These are phyloP conservation scores for Brassica nigra DNA, from an alignment of 345 rosid genomes.

Conservation along the genomic window DNA sequence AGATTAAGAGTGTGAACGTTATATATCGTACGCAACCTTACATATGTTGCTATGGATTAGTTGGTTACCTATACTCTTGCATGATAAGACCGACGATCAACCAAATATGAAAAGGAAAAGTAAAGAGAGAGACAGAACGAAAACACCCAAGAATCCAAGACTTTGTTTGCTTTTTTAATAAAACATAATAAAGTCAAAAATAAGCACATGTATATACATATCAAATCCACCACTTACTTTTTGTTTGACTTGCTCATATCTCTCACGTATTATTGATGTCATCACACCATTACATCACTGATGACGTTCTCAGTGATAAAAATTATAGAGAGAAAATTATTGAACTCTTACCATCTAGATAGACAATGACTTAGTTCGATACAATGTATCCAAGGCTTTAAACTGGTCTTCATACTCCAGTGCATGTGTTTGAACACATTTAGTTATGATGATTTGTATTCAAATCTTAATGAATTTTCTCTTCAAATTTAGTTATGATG, in stretches of 20 bases:
- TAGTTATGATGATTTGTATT: not conserved
- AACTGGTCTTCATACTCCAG: not conserved
- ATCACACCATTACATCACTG: constrained; percentile 26
- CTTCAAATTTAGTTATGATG: not conserved
- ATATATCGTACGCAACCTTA: not conserved
- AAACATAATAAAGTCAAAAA: constrained; percentile 27
- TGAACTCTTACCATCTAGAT: constrained; percentile 1
- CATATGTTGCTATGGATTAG: constrained; percentile 11
- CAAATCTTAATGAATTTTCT: not conserved
- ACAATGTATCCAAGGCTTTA: not conserved
- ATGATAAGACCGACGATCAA: not conserved
- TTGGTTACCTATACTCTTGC: not conserved
- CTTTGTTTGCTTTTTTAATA: constrained; percentile 15
- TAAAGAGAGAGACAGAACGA: not conserved
- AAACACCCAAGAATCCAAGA: not conserved
- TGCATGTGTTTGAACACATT: constrained; percentile 15
- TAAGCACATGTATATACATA: not conserved
- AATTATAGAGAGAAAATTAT: not conserved
- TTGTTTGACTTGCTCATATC: constrained; percentile 23
- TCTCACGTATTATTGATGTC: not conserved
- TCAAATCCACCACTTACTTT: not conserved
- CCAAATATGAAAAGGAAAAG: not conserved
- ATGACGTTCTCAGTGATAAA: constrained; percentile 11
- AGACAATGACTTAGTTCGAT: not conserved
- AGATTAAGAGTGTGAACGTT: constrained; percentile 4